Base-by-base conservation (phyloP, 441 rosid species). In the Arabidopsis hybrid region DNA sequence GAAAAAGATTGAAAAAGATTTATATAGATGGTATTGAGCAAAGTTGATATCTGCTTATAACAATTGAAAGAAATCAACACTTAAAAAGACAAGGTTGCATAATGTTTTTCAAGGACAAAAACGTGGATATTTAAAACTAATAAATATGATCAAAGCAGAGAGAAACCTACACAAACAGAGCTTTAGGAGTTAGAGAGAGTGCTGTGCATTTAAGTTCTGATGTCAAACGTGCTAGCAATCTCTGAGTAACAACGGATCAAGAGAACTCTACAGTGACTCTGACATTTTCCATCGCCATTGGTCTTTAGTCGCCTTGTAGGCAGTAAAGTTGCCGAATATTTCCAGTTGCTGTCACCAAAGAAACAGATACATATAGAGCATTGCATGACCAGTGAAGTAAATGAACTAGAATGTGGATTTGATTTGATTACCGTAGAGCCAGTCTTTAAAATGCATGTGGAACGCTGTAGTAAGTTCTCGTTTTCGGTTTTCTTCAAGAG, bases 311-410 rank as follows among this genome's bases (percentile, higher is more conserved):
- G 45, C 97, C 91, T 84, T 91, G 98, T 52, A 92, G 88, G 84
- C 99, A 89, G 87, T 95, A 95, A 65, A 95, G 97, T 83, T 95
- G 99, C 45, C 99, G 92, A 74, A 95, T 84, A 77, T 95, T 92
- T 69, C 98, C 98, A 3, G 97, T 84, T 53, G 97, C 98, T 95
- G 95, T 62, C 67, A 29, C 26, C 53, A 62, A 29, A 18, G 55
- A 50, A 29, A 14, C 73, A 73, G 34, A 74, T 56, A 56, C 39
- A 49, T 69, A 34, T n/a, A 4, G 3, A 62, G 29, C 67, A 62
- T n/a, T 62, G 17, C 26, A n/a, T 43, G 21, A 14, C 18, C n/a
- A 29, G 8, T 8, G 53, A 52, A 62, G 36, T n/a, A 1, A 46
- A 63, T 8, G n/a, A 32, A 32, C 17, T 34, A 57, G 43, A 10